Evolutionary conservation across 169 alveolate genomes (phyloP), one percentile per base, ranked within the genome.

Genomic region (Eimeria sp.): DNA sequence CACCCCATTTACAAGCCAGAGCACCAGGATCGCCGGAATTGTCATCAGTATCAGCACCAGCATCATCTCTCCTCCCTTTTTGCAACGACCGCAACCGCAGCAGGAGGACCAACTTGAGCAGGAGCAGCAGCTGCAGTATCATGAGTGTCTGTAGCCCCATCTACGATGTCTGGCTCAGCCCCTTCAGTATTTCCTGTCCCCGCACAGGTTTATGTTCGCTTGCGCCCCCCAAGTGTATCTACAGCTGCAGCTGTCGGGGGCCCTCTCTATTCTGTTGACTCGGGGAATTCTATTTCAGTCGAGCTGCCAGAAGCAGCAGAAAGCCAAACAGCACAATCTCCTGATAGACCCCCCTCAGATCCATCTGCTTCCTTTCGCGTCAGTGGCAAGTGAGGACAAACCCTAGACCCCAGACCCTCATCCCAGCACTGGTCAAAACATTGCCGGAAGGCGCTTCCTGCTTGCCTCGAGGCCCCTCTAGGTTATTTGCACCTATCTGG

Each of bases 181-280:
- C 25, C 80, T 27, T 30, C 80, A 34, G 40, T 34, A 34, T 34
- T 34, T 70, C 80, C 10, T 14, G 27, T 70, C 4, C 14, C 80
- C 2, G 80, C 80, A 5, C 80, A 30, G 47, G 80, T 70, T 70
- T 70, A 47, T 49, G 14, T 70, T 30, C 80, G 80, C n/a, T n/a
- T 70, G 51, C 80, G 80, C 80, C 80, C 80, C 51, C 80, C 80
- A 2, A 70, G n/a, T 70, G 49, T 70, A 18, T 70, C 80, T 70
- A 49, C 49, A n/a, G 76, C 76, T n/a, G 76, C 76, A 13, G n/a
- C 80, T 10, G 80, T 34, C 5, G 80, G 22, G 51, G 80, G n/a
- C 51, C 80, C 80, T n/a, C 49, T 70, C 22, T 70, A 70, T 34
- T 70, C 80, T 27, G 25, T 34, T 70, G 22, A 30, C 14, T 70